These are phyloP conservation scores for Talaromyces wortmannii DNA, from an alignment of 495 filamentous ascomycete species.

Conservation along the genomic window DNA sequence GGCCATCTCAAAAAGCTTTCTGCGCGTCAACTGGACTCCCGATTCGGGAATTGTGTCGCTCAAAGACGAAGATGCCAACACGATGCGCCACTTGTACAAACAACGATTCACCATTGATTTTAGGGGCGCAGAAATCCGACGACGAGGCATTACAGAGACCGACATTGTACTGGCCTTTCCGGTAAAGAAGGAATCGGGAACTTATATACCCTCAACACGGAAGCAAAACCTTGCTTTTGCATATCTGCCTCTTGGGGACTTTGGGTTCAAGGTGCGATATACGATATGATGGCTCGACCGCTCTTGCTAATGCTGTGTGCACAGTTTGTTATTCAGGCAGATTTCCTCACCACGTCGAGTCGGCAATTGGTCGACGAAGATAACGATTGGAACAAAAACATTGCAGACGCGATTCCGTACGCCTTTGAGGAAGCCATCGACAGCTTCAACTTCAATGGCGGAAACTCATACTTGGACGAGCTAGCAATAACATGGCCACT, in stretches of 20 bases:
- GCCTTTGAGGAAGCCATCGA: slow-evolving; percentile 1
- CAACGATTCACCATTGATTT: neutral
- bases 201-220: neutral
- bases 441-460: neutral
- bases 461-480: slow-evolving; percentile 1
- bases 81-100: neutral
- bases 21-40: neutral
- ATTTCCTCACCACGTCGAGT: slow-evolving; percentile 3
- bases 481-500: neutral
- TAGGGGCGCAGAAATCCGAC: neutral
- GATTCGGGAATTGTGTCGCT: slow-evolving; percentile 1
- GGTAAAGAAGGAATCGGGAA: neutral
- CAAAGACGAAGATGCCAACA: neutral
- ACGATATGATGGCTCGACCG: neutral
- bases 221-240: slow-evolving; percentile 1
- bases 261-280: slow-evolving; percentile 1
- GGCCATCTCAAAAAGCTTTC: slow-evolving; percentile 1
- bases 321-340: slow-evolving; percentile 1
- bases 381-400: slow-evolving; percentile 1
- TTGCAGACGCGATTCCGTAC: neutral
- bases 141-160: neutral
- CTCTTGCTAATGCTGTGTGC: neutral
- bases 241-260: slow-evolving; percentile 2
- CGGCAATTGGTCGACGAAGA: neutral
- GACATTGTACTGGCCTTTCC: slow-evolving; percentile 2